Base-by-base conservation (phyloP, 2,329 filamentous ascomycete species). In the Phaeosphaeria sp. region DNA sequence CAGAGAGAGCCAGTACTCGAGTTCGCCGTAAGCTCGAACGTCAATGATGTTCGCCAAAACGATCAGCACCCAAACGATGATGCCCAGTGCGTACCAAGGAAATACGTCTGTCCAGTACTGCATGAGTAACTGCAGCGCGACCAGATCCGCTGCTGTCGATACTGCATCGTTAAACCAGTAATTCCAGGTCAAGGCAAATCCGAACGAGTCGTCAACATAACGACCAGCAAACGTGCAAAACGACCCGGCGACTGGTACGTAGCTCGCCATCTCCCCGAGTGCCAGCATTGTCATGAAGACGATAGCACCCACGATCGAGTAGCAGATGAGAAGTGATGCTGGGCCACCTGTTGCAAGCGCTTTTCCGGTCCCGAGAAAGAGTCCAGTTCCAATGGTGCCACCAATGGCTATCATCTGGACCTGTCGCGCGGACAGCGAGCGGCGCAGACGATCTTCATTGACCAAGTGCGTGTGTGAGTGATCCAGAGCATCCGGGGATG, bases 331-430 rank as follows among this genome's bases (percentile, higher is more conserved):
- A 1, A 75, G 55, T 21, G 66, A 64, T 30, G 62, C 72, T 6
- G 72, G 72, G 1, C 72, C 72, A 71, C 84, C 85, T 50, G 79
- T 81, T 54, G 73, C 72, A 9, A 87, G 75, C 21, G 84, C 83
- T 61, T 78, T 75, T 57, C 85, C 85, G 15, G 84, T 85, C 56
- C 84, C 84, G 63, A 87, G 83, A 67, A 87, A 87, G 71, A 87
- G 83, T 66, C 85, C 85, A 60, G 85, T 85, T 65, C 85, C 85
- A 57, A 87, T 87, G 11, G 84, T 84, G 54, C 85, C 85, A 60
- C 84, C 84, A 17, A 87, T 86, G 52, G 84, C 83, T 69, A 87
- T 87, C 84, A 87, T 87, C 71, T 87, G 83, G 52, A 87, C 76
- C 68, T 87, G 85, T 52, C 85, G 80, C 44, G 78, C 65, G 11